Conservation (phyloP, 208 protist species). For the Acanthamoeba sp. region DNA sequence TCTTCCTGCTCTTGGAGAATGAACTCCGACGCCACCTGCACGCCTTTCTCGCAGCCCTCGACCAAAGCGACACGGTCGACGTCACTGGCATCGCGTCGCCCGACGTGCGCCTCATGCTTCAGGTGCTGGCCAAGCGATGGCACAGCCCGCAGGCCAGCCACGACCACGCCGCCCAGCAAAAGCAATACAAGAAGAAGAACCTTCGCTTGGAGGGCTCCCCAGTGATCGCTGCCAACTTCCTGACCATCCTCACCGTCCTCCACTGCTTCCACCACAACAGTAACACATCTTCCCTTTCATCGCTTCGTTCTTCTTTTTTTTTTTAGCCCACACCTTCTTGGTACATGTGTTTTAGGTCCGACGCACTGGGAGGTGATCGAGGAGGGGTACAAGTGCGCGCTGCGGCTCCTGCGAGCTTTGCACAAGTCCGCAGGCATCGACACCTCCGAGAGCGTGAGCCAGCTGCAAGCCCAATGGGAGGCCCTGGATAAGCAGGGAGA, state of each 20-base stretch:
- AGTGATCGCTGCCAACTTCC: neutral
- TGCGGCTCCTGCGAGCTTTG: neutral
- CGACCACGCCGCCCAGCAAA: neutral
- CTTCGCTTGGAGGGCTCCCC: neutral
- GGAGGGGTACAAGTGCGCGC: neutral
- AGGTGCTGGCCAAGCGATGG: neutral
- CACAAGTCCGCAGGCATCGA: neutral
- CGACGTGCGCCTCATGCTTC: neutral
- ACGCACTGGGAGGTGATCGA: neutral
- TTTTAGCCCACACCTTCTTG: neutral
- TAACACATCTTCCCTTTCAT: neutral
- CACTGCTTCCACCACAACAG: conserved; percentile 13
- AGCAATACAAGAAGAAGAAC: neutral
- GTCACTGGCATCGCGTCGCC: neutral
- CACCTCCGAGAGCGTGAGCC: neutral
- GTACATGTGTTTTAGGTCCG: neutral
- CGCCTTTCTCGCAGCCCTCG: neutral
- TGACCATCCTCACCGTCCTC: neutral
- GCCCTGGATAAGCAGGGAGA: neutral
- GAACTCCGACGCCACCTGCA: neutral
- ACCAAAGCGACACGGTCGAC: neutral
- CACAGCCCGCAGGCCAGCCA: neutral
- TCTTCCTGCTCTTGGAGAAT: neutral
- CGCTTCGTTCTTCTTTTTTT: neutral
- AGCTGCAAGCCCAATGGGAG: neutral